Evolutionary conservation across 2,329 filamentous ascomycete species (phyloP).

Genomic region (Dendryphion nanum): DNA sequence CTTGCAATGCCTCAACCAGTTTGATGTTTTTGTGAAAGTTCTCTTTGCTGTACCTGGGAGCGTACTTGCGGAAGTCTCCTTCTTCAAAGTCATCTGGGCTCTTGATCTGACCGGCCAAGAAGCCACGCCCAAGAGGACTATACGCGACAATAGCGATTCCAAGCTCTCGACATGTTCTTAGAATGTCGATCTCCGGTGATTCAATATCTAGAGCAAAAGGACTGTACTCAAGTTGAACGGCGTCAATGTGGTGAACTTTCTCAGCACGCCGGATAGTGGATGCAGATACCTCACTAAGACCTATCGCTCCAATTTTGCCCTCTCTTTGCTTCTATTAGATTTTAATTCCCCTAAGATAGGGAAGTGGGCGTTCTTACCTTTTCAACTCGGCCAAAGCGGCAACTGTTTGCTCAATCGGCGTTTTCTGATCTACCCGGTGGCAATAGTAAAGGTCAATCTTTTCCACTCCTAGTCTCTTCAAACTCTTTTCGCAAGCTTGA

Average conservation of each 20-base stretch:
- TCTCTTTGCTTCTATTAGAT: constrained; percentile 3
- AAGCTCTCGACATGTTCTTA: constrained; percentile 39
- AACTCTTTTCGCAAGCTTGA: constrained; percentile 39
- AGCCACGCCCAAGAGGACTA: constrained; percentile 31
- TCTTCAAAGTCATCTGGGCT: constrained; percentile 44
- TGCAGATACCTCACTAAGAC: constrained; percentile 44
- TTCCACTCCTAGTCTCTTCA: constrained; percentile 40
- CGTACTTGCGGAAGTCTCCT: constrained; percentile 16
- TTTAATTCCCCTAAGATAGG: neutral
- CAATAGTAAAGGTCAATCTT: constrained; percentile 49
- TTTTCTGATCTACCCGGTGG: constrained; percentile 44
- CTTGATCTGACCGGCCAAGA: constrained; percentile 13
- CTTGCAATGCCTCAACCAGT: constrained; percentile 19
- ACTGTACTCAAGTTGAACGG: constrained; percentile 50
- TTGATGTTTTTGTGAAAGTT: constrained; percentile 28
- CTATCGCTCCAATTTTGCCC: constrained; percentile 47
- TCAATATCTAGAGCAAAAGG: constrained; percentile 48
- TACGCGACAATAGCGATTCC: constrained; percentile 35
- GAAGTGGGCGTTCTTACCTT: neutral
- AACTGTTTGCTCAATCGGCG: constrained; percentile 50
- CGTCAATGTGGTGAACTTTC: constrained; percentile 43
- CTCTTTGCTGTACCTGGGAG: constrained; percentile 11
- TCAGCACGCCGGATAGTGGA: constrained; percentile 47
- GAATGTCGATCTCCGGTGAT: constrained; percentile 17
- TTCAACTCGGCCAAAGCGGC: constrained; percentile 23